Evolutionary conservation across 1,284 basidiomycete species (phyloP).

Genomic region (Naganishia sp.): DNA sequence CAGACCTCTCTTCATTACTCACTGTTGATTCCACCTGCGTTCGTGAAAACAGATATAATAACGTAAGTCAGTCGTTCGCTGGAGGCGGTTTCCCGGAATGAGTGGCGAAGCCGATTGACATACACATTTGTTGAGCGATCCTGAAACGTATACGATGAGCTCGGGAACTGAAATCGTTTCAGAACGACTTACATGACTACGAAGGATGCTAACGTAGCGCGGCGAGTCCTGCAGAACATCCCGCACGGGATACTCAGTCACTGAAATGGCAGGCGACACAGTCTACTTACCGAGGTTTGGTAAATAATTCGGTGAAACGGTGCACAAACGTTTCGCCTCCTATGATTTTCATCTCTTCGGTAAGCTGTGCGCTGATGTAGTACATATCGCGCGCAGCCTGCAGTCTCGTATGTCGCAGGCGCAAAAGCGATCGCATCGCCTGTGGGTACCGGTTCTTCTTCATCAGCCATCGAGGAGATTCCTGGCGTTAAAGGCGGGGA

Average conservation of each 20-base stretch:
- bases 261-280: background rate
- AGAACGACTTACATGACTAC: constrained; percentile 60
- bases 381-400: constrained; percentile 76
- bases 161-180: background rate
- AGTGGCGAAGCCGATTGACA: background rate
- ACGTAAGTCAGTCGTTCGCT: too few relatives aligned
- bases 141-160: background rate
- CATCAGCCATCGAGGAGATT: constrained; percentile 69
- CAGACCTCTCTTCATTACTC: background rate
- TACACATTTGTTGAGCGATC: constrained; percentile 49
- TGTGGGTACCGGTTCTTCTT: constrained; percentile 64
- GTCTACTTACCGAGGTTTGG: constrained; percentile 56
- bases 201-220: constrained; percentile 68
- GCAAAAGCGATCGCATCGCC: constrained; percentile 65
- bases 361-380: constrained; percentile 65
- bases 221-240: constrained; percentile 60
- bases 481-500: background rate
- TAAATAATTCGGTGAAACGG: constrained; percentile 67
- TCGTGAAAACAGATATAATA: background rate
- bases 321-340: constrained; percentile 51
- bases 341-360: constrained; percentile 64
- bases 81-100: too few relatives aligned
- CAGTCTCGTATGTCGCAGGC: constrained; percentile 67
- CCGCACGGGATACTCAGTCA: too few relatives aligned
- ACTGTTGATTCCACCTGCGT: constrained; percentile 21